Percentiles rank a stretch among this genome's conserved stretches.
Evolutionary conservation across 345 rosid genomes (phyloP).

Genomic region (Gossypium arboreum): DNA sequence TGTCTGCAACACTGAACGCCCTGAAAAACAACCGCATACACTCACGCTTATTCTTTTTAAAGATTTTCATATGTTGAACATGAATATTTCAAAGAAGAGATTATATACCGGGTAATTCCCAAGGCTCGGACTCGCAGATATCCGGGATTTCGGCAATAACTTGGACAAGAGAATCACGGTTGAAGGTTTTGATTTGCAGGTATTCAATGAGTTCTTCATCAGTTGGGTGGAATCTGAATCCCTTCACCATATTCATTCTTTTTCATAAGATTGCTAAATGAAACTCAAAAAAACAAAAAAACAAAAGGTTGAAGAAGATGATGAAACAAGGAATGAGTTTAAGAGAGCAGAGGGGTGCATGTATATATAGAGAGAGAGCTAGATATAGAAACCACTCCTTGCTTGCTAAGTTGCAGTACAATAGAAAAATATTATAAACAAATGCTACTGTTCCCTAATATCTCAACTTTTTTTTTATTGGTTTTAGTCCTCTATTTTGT

Average conservation of each 20-base stretch:
- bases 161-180: neutral
- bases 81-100: neutral
- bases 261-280: neutral
- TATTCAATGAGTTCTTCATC: slow-evolving; percentile 16
- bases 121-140: slow-evolving; percentile 1
- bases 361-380: neutral
- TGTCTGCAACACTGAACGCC: neutral
- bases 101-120: neutral
- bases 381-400: neutral
- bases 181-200: neutral
- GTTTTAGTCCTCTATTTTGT: no score
- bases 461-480: no score
- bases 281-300: neutral
- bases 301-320: neutral
- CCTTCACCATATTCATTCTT: neutral
- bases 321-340: neutral
- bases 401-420: neutral
- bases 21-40: neutral
- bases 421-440: no score
- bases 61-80: neutral
- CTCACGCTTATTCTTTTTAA: neutral
- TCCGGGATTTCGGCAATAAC: slow-evolving; percentile 4
- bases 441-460: no score
- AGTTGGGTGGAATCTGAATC: slow-evolving; percentile 8
- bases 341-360: neutral